Percentiles rank a stretch among this genome's conserved stretches.
These are phyloP conservation scores for Calophaca sinica DNA, from an alignment of 306 rosid species.

Conservation along the genomic window DNA sequence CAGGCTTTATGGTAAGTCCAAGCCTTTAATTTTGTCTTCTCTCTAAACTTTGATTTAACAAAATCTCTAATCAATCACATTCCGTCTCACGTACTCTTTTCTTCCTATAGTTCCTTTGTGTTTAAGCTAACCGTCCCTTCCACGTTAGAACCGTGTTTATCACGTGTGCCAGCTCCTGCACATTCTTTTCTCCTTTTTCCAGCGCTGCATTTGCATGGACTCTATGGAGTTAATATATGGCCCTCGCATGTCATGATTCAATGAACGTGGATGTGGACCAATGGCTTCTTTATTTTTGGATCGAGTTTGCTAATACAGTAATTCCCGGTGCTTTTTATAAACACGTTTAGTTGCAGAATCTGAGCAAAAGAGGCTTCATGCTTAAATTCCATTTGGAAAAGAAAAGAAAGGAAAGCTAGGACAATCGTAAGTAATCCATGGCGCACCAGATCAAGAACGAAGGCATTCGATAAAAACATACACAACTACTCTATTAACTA, in stretches of 20 bases:
- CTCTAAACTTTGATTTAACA: neutral
- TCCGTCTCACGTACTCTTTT: neutral
- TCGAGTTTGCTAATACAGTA: neutral
- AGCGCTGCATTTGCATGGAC: slow-evolving; percentile 1
- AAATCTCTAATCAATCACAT: neutral
- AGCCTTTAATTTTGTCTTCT: neutral
- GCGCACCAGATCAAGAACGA: no score
- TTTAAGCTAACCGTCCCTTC: neutral
- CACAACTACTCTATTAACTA: no score
- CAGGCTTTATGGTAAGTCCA: neutral
- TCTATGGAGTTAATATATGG: neutral
- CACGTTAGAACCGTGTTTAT: slow-evolving; percentile 23
- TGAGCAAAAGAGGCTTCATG: neutral
- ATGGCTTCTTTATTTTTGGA: neutral
- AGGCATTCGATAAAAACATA: no score
- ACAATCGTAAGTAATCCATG: no score
- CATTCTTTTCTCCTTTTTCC: neutral
- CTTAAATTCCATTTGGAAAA: neutral
- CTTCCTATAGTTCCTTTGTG: neutral
- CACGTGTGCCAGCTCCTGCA: slow-evolving; percentile 38
- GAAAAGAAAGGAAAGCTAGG: no score
- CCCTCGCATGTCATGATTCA: neutral
- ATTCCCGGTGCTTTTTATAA: neutral
- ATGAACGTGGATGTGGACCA: slow-evolving; percentile 12
- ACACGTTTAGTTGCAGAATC: neutral